Conservation (phyloP, 768 basidiomycete genomes). For the Hysterangium stoloniferum region DNA sequence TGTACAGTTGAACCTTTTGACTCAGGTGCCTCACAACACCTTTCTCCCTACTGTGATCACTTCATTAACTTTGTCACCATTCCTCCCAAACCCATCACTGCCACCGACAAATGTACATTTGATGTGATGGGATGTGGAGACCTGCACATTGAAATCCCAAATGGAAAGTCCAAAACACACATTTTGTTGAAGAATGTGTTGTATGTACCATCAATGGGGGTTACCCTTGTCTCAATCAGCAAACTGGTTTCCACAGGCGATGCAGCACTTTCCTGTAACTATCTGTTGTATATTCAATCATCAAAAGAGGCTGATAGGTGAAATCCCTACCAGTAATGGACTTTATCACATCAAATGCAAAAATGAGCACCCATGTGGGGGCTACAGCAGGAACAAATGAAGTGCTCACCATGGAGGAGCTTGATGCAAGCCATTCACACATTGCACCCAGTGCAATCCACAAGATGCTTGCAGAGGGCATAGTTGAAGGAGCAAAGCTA, state of each 20-base stretch:
- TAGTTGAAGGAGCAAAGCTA: no score
- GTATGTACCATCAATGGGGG: background rate
- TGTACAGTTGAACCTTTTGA: conserved; percentile 18
- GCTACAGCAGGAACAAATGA: no score
- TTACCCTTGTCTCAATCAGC: conserved; percentile 17
- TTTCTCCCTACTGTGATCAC: conserved; percentile 26
- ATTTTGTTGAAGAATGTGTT: background rate
- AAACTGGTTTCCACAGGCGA: conserved; percentile 28
- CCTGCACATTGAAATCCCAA: conserved; percentile 13
- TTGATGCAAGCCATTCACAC: no score
- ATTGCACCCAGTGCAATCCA: no score
- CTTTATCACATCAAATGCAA: no score
- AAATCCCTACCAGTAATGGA: no score
- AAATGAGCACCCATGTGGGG: no score
- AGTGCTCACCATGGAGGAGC: no score
- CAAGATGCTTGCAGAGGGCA: no score
- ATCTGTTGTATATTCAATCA: no score
- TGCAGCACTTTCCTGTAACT: conserved; percentile 22
- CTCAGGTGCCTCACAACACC: conserved; percentile 31
- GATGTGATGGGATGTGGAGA: conserved; percentile 28
- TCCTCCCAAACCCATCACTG: conserved; percentile 24
- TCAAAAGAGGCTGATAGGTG: no score
- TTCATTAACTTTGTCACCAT: conserved; percentile 23
- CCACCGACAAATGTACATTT: conserved; percentile 22
- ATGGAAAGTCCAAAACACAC: background rate